Evolutionary conservation across 202 grass and related monocot genomes (phyloP), one percentile per base, ranked within the genome.

Genomic region (Hordeum pubiflorum): DNA sequence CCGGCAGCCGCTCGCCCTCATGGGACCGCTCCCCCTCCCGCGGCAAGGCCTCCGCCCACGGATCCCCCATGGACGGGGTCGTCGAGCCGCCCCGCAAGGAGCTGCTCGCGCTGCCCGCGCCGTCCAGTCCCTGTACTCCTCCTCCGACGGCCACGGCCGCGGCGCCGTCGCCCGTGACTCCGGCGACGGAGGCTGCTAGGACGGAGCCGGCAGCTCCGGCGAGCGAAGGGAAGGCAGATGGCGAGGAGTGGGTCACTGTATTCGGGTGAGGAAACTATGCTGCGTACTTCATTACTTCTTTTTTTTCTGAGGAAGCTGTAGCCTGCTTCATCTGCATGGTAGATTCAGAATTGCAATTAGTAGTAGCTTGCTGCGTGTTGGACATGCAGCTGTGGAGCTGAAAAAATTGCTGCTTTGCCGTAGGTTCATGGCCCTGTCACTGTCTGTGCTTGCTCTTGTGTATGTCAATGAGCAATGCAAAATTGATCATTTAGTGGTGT

Each of bases 221-320:
- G 1, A 86, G 76, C 82, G 86, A 79, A 38, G 84, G 76, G 57
- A 75, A 77, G 13, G 74, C 22, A 36, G 84, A 93, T 38, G 24
- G 74, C 58, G 93, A 91, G 69, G 86, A 93, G 70, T 97, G 93
- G 94, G 66, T 97, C 77, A 91, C 91, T 70, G 89, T 97, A 14
- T 93, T 91, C 68, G 89, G 91, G 91, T 97, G 36, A 81, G 91
- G 23, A 82, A 27, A 91, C 3, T 1, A 41, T 81, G 5, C 22
- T 86, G 29, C 54, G 2, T 63, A n/a, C 2, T 74, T 83, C 21
- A 0, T 74, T 76, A 17, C 60, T 80, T 40, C 1, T 54, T 8
- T 54, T n/a, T 38, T 4, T 38, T 0, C 0, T 52, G 48, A 33
- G 70, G 20, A 17, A 41, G 7, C 63, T 43, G 23, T 69, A 44